Evolutionary conservation across 1,284 basidiomycete species (phyloP).

Genomic region (Ustilago hordei): DNA sequence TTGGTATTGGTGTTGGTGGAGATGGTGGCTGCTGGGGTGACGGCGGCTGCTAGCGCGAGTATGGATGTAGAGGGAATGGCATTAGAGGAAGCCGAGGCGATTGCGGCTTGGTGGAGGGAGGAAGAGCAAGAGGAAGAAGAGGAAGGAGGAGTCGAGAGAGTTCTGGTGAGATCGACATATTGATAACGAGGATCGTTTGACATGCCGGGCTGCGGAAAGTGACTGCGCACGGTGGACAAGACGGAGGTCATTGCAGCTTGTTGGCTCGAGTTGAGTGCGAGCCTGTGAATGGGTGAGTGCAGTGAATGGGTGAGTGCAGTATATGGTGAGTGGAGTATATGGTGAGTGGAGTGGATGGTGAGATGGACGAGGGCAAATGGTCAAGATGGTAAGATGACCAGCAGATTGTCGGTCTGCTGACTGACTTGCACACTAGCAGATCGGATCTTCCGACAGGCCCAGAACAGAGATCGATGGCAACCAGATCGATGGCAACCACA

Average conservation of each 20-base stretch:
- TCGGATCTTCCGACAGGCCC: constrained; percentile 1
- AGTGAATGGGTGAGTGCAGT: too few relatives aligned
- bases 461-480: too few relatives aligned
- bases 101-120: constrained; percentile 10
- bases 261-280: not conserved
- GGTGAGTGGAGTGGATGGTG: not conserved
- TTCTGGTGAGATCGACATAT: constrained; percentile 38
- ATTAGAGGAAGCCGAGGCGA: constrained; percentile 16
- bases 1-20: not conserved
- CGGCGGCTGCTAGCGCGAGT: constrained; percentile 21
- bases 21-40: constrained; percentile 20
- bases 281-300: not conserved
- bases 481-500: not conserved
- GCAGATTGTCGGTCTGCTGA: not conserved
- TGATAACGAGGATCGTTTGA: constrained; percentile 42
- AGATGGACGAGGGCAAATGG: not conserved
- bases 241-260: constrained; percentile 48
- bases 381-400: not conserved
- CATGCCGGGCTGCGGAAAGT: constrained; percentile 45
- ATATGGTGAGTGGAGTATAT: too few relatives aligned
- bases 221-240: constrained; percentile 46
- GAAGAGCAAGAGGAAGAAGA: not conserved
- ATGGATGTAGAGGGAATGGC: constrained; percentile 25
- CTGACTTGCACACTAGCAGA: not conserved
- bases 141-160: constrained; percentile 2